Percentiles rank a stretch among this genome's conserved stretches.
Conservation (phyloP, 2,329 filamentous ascomycete genomes). For the Huntiella omanensis region DNA sequence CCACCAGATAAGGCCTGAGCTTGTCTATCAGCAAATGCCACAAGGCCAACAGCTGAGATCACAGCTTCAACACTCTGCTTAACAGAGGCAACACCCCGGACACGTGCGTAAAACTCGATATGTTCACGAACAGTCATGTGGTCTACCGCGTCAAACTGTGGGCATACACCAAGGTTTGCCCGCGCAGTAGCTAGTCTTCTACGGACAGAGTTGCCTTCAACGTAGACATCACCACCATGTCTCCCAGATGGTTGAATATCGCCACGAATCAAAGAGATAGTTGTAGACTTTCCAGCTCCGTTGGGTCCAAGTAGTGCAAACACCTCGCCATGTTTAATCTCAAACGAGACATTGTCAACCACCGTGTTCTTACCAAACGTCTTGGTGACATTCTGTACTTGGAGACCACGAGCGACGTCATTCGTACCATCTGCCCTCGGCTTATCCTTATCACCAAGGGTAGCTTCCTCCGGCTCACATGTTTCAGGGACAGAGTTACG, state of each 20-base stretch:
- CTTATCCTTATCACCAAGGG: conserved; percentile 28
- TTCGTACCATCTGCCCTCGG: conserved; percentile 19
- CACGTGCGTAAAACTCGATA: conserved; percentile 68
- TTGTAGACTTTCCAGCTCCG: conserved; percentile 80
- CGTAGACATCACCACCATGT: conserved; percentile 58
- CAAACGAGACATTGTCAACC: conserved; percentile 78
- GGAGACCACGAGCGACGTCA: conserved; percentile 41
- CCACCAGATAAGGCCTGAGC: conserved; percentile 68
- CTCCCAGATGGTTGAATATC: conserved; percentile 59
- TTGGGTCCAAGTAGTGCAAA: conserved; percentile 83
- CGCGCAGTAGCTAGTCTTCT: conserved; percentile 53
- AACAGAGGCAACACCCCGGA: conserved; percentile 59
- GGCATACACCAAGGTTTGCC: conserved; percentile 71
- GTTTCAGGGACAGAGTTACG: background rate
- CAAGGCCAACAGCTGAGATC: conserved; percentile 61
- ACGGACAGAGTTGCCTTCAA: conserved; percentile 62
- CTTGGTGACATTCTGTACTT: conserved; percentile 67
- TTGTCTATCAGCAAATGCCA: conserved; percentile 52
- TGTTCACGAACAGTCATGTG: conserved; percentile 80
- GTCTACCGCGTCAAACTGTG: conserved; percentile 76
- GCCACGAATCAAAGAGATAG: conserved; percentile 76
- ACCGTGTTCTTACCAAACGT: conserved; percentile 56
- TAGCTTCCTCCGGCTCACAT: conserved; percentile 33
- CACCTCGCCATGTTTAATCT: conserved; percentile 60
- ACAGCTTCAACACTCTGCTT: conserved; percentile 62